Percentiles rank a stretch among this genome's conserved stretches.
phyloP scores from a whole-genome alignment of 257 asterid species.

The Solanum chiquidenum region DNA sequence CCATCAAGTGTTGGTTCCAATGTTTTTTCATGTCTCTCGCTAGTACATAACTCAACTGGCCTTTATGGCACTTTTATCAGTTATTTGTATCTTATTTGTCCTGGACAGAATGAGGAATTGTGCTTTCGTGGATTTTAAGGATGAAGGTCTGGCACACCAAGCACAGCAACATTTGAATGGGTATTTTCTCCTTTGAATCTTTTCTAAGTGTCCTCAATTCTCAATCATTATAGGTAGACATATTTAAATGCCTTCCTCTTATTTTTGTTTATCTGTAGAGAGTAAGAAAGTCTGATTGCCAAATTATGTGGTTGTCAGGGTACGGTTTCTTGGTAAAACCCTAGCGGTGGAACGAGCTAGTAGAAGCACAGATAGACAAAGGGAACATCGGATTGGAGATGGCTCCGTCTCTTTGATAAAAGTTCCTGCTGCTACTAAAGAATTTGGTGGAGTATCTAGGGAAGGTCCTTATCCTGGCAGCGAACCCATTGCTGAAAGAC shows the following conservation, averaged over 20 bases:
- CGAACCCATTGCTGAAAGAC: constrained; percentile 71
- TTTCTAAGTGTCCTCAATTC: not conserved
- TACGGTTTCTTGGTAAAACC: constrained; percentile 77
- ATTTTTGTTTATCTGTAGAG: not conserved
- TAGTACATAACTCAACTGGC: not conserved
- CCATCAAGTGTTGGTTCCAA: not conserved
- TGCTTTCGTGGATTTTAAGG: constrained; percentile 72
- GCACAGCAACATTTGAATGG: constrained; percentile 81
- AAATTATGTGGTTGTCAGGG: constrained; percentile 25
- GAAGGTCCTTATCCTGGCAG: constrained; percentile 11
- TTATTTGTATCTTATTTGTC: not conserved
- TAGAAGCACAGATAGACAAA: constrained; percentile 23
- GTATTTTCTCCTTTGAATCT: constrained; percentile 14
- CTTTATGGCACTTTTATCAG: not conserved
- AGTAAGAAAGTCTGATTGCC: constrained; percentile 2
- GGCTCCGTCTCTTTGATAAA: constrained; percentile 8
- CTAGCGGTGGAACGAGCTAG: constrained; percentile 61
- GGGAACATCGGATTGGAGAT: constrained; percentile 20
- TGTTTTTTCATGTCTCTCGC: not conserved
- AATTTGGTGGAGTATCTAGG: constrained; percentile 16
- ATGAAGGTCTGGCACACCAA: constrained; percentile 53
- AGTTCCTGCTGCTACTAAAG: constrained; percentile 20
- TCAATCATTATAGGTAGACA: not conserved
- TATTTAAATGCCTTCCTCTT: not conserved
- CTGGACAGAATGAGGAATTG: constrained; percentile 55